Base-by-base conservation (phyloP, 805 yeast genomes). In the Wickerhamomyces kurtzmanii region DNA sequence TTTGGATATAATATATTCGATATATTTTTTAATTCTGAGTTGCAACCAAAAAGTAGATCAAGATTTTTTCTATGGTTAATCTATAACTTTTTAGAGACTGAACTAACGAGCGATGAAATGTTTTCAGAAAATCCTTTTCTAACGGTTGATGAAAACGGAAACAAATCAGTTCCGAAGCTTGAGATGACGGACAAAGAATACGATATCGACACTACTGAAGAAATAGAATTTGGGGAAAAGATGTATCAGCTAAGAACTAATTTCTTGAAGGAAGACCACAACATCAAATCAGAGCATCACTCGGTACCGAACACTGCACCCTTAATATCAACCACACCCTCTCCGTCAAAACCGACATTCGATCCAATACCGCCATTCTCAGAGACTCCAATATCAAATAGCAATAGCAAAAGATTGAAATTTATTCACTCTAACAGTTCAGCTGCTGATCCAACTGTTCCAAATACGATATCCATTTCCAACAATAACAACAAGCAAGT, bases 21-120 rank as follows among this genome's bases (percentile, higher is more conserved):
- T 42, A 66, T 87, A 22, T 75, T 89, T 51, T 65, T 83, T 51
- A 69, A 74, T 38, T 53, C 74, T 2, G 56, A 61, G 4, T 65
- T 73, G 22, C 68, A 75, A 31, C 82, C 94, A 4, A 49, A 47
- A 15, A 74, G 73, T 32, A 67, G 95, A 35, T 84, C 84, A 2
- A 56, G 65, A 29, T 63, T 91, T 21, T 75, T 89, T 37, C 51
- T 89, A 34, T 89, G 96, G 96, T 55, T 89, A 20, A 44, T 84
- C 23, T 87, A 84, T 57, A 68, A 83, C 2, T 83, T 79, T 43
- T 57, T 81, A 37, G 96, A 89, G 46, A 81, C 95, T 0, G 65
- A 69, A 33, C 60, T 82, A 36, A 49, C 65, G 2, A 57, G 62
- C 1, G 74, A 65, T 16, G 70, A 68, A 31, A 42, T 78, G 11